Conservation (phyloP, 805 yeast genomes). For the Candida succiphila region DNA sequence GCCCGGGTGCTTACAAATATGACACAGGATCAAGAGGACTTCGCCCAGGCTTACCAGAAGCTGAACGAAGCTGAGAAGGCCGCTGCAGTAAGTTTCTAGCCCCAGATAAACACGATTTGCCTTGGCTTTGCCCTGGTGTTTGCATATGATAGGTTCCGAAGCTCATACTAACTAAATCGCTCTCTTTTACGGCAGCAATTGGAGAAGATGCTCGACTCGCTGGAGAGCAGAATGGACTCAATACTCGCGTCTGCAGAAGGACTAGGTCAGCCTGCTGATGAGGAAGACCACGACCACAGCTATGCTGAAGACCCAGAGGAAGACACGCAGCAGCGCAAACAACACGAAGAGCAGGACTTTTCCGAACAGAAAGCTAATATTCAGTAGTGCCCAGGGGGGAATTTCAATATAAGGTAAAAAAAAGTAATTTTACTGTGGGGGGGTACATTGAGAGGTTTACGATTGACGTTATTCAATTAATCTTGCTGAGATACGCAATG, state of each 20-base stretch:
- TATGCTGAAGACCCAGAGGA: too few species aligned
- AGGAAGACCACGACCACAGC: too few species aligned
- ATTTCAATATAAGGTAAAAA: too few species aligned
- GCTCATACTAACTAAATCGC: conserved; percentile 1
- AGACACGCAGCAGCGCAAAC: too few species aligned
- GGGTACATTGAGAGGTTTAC: too few species aligned
- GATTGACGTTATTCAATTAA: too few species aligned
- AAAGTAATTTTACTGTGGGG: too few species aligned
- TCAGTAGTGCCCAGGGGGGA: too few species aligned
- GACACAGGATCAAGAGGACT: conserved; percentile 13
- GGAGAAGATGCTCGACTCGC: conserved; percentile 53
- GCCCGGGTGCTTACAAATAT: background rate
- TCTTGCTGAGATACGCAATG: too few species aligned
- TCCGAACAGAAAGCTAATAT: too few species aligned
- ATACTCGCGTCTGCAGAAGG: conserved; percentile 28
- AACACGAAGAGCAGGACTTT: too few species aligned
- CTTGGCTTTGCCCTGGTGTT: background rate
- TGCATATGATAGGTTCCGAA: background rate
- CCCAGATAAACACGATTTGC: background rate
- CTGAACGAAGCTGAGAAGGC: conserved; percentile 62
- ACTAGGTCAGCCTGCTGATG: background rate
- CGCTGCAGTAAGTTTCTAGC: conserved; percentile 35
- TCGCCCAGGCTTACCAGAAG: conserved; percentile 50
- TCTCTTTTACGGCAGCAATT: conserved; percentile 26
- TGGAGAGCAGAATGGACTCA: conserved; percentile 56